Evolutionary conservation across 805 yeast species (phyloP).

Genomic region (Candida montana): DNA sequence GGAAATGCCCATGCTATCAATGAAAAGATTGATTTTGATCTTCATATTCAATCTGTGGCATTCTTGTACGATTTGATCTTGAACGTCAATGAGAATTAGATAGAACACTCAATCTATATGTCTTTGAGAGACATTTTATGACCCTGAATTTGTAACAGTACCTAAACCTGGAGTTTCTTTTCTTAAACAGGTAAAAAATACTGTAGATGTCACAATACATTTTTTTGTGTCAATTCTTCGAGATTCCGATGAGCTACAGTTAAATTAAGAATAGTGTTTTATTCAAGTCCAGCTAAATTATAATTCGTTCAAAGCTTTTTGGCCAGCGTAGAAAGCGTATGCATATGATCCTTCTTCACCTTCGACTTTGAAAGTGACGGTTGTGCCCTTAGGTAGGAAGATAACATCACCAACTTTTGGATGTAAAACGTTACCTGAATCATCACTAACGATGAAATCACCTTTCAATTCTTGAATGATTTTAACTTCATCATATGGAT

Average conservation of each 20-base stretch:
- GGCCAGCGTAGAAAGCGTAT: constrained; percentile 27
- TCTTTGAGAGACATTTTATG: no score
- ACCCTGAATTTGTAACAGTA: no score
- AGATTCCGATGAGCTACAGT: no score
- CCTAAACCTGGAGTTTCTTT: no score
- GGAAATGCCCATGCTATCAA: constrained; percentile 54
- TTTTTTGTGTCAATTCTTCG: no score
- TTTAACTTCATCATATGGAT: constrained; percentile 64
- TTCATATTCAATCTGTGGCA: constrained; percentile 54
- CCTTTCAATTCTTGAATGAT: constrained; percentile 64
- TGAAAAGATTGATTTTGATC: constrained; percentile 48
- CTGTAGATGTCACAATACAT: no score
- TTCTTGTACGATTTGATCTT: no score
- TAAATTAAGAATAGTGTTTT: background rate
- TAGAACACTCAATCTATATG: no score
- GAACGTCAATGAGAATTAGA: background rate
- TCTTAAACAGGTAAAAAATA: no score
- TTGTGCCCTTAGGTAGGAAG: constrained; percentile 62
- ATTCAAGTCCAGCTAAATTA: constrained; percentile 4
- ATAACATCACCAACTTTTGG: constrained; percentile 64
- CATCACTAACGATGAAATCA: constrained; percentile 56
- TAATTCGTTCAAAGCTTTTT: constrained; percentile 16
- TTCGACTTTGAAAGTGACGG: constrained; percentile 55
- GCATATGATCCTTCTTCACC: constrained; percentile 57
- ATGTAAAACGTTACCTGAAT: constrained; percentile 52